phyloP scores from a whole-genome alignment of 2,329 filamentous ascomycete species.

The Alternaria tenuissima region DNA sequence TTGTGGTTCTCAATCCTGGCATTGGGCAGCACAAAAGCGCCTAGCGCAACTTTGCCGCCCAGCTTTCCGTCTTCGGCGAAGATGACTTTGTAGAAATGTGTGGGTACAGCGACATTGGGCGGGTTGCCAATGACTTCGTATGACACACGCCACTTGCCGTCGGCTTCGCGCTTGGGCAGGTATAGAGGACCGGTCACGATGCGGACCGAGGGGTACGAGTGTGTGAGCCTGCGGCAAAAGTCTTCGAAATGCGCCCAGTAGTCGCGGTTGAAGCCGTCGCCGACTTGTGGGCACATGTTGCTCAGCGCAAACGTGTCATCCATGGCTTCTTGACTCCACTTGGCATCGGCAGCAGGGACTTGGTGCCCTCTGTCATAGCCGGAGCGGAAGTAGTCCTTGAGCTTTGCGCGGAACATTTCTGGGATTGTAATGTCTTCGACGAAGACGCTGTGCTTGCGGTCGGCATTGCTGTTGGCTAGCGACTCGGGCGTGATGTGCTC shows the following conservation, averaged over 20 bases:
- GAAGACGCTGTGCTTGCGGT: constrained; percentile 85
- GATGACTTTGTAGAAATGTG: constrained; percentile 99
- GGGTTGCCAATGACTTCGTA: constrained; percentile 97
- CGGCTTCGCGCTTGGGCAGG: constrained; percentile 83
- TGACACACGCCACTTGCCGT: constrained; percentile 93
- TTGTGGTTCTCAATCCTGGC: constrained; percentile 87
- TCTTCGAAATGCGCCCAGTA: constrained; percentile 99
- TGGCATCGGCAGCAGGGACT: constrained; percentile 93
- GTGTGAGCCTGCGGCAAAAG: constrained; percentile 86
- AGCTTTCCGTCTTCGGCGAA: constrained; percentile 83
- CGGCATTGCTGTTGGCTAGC: constrained; percentile 75
- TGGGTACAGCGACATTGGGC: constrained; percentile 93
- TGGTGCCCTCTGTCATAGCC: constrained; percentile 98
- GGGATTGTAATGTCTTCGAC: constrained; percentile 83
- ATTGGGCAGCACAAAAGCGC: constrained; percentile 95
- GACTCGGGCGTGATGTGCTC: constrained; percentile 96
- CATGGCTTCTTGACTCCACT: constrained; percentile 95
- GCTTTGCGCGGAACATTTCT: constrained; percentile 83
- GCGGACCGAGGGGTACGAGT: constrained; percentile 82
- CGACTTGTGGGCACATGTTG: constrained; percentile 99
- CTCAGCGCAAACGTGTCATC: constrained; percentile 90
- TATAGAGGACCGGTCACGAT: constrained; percentile 95
- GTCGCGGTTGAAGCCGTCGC: constrained; percentile 97
- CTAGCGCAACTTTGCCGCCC: constrained; percentile 77
- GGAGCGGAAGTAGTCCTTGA: constrained; percentile 93